phyloP scores from a whole-genome alignment of 176 grass and related monocot genomes.

The Zoysia pacifica region DNA sequence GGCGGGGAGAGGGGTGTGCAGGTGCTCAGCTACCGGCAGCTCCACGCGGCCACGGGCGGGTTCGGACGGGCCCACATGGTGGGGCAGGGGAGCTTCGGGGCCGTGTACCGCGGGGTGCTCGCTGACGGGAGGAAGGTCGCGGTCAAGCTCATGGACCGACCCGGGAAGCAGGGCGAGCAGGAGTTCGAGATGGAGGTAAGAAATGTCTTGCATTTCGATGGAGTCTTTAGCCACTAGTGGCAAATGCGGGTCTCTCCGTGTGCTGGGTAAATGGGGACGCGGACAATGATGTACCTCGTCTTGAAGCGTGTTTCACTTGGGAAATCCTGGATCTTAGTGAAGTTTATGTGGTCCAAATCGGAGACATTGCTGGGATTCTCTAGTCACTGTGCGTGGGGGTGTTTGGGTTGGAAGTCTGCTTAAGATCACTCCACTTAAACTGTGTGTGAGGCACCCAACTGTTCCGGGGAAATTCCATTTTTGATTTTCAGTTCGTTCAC shows the following conservation, averaged over 20 bases:
- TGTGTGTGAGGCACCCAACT: not conserved
- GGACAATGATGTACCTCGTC: constrained; percentile 9
- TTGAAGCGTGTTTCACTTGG: not conserved
- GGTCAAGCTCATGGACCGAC: constrained; percentile 93
- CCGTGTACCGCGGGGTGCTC: constrained; percentile 82
- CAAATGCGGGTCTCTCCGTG: constrained; percentile 17
- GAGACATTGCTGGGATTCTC: constrained; percentile 11
- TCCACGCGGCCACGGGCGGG: constrained; percentile 74
- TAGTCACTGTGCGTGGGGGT: constrained; percentile 6
- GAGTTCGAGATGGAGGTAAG: constrained; percentile 97
- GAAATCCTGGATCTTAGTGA: constrained; percentile 26
- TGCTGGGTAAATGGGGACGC: not conserved
- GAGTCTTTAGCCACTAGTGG: constrained; percentile 1
- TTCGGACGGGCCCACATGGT: constrained; percentile 78
- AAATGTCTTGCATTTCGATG: constrained; percentile 16
- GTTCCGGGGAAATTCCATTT: not conserved
- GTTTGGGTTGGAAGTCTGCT: not conserved
- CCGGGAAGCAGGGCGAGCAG: constrained; percentile 93
- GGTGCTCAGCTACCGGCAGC: constrained; percentile 79
- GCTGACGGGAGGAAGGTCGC: constrained; percentile 88
- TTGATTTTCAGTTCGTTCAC: not conserved
- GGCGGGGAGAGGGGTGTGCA: constrained; percentile 61
- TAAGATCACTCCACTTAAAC: constrained; percentile 25
- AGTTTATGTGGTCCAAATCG: constrained; percentile 20
- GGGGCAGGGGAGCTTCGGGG: constrained; percentile 94